These are phyloP conservation scores for Rheum nobile DNA, from an alignment of 148 eudicot genomes.

Conservation along the genomic window DNA sequence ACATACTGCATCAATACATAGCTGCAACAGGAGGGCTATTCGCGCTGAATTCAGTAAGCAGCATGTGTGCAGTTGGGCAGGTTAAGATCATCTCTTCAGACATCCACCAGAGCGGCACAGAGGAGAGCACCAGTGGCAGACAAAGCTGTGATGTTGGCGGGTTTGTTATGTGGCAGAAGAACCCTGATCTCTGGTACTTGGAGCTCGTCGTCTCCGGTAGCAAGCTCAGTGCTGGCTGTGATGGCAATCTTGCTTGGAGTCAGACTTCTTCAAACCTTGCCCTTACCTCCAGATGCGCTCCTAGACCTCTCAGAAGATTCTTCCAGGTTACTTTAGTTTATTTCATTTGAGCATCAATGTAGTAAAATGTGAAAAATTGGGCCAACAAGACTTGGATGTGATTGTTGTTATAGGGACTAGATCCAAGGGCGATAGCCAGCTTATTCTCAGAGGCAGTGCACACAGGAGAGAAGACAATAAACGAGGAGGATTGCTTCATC, in stretches of 20 bases:
- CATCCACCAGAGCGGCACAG: conserved; percentile 15
- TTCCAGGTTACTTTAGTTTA: conserved; percentile 9
- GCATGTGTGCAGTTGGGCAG: conserved; percentile 64
- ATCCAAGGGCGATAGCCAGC: conserved; percentile 53
- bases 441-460: conserved; percentile 45
- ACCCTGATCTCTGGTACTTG: conserved; percentile 54
- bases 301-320: conserved; percentile 9
- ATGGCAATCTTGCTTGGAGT: conserved; percentile 49
- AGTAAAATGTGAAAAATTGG: not conserved
- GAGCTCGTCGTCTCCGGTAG: conserved; percentile 52
- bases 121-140: conserved; percentile 1
- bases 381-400: not conserved
- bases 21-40: conserved; percentile 24
- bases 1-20: conserved; percentile 57
- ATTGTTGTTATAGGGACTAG: conserved; percentile 32
- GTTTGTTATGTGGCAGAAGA: conserved; percentile 55
- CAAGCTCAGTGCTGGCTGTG: conserved; percentile 51
- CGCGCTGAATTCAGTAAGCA: conserved; percentile 25
- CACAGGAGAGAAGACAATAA: conserved; percentile 45
- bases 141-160: conserved; percentile 30
- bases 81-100: conserved; percentile 41
- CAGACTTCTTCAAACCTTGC: conserved; percentile 29
- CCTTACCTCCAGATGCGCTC: not conserved
- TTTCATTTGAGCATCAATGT: not conserved
- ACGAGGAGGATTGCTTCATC: conserved; percentile 44